Conservation (phyloP, 1,284 basidiomycete genomes). For the Leccinum pallidistipes region DNA sequence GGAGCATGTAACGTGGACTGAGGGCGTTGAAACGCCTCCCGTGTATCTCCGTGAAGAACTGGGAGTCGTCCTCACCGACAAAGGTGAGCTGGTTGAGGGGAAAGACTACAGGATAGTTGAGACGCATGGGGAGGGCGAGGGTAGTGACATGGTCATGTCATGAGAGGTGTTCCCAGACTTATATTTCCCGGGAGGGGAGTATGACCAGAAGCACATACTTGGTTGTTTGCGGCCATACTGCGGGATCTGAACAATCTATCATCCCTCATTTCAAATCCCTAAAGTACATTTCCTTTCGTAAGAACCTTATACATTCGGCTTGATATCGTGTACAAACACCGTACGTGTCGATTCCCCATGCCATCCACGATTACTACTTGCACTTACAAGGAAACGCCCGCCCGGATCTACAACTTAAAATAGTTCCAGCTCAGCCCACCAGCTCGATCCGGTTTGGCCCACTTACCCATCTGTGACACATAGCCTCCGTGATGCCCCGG, state of each 20-base stretch:
- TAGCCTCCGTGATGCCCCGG: conserved; percentile 95
- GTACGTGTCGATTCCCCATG: conserved; percentile 87
- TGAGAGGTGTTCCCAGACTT: conserved; percentile 25
- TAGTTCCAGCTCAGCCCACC: conserved; percentile 18
- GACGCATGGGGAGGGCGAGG: conserved; percentile 27
- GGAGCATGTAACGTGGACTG: conserved; percentile 56
- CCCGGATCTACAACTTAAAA: conserved; percentile 82
- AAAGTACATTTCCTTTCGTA: conserved; percentile 36
- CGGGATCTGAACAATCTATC: conserved; percentile 31
- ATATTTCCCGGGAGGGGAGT: conserved; percentile 30
- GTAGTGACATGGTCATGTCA: conserved; percentile 20
- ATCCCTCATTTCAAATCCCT: conserved; percentile 29
- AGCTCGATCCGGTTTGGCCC: conserved; percentile 11
- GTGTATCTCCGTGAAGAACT: conserved; percentile 50
- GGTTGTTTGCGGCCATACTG: conserved; percentile 33
- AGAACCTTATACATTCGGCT: conserved; percentile 39
- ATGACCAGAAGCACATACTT: conserved; percentile 35
- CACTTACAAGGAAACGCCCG: conserved; percentile 84
- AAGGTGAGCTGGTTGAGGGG: conserved; percentile 37
- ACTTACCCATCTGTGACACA: conserved; percentile 85
- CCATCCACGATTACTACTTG: conserved; percentile 95
- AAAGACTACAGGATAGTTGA: conserved; percentile 35
- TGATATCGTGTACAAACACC: conserved; percentile 90
- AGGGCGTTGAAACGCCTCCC: conserved; percentile 51
- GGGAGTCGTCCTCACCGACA: conserved; percentile 45